Conservation (phyloP, 495 filamentous ascomycete species). For the Daldinia vernicosa region DNA sequence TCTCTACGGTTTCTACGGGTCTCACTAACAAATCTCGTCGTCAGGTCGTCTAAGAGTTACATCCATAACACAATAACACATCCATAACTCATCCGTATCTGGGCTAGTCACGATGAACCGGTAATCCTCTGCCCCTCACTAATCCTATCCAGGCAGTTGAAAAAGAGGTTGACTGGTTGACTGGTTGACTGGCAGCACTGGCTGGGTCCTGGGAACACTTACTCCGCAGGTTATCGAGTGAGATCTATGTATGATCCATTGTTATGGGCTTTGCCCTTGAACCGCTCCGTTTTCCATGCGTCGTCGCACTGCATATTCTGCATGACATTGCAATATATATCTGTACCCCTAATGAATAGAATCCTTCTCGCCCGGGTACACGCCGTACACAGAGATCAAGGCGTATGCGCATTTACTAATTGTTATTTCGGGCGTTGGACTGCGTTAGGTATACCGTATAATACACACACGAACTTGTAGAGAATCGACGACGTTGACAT, state of each 20-base stretch:
- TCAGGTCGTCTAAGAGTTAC: not conserved
- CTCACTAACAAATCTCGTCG: not conserved
- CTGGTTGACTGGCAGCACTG: not conserved
- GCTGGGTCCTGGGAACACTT: slow-evolving; percentile 10
- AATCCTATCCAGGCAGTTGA: slow-evolving; percentile 23
- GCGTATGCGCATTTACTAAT: slow-evolving; percentile 9
- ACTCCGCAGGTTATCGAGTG: slow-evolving; percentile 21
- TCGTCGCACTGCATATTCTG: slow-evolving; percentile 33
- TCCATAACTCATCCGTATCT: slow-evolving; percentile 27
- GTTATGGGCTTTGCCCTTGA: not conserved
- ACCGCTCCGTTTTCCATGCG: not conserved
- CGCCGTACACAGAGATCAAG: slow-evolving; percentile 17
- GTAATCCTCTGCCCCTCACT: slow-evolving; percentile 30
- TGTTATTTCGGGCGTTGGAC: slow-evolving; percentile 19
- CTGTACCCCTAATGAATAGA: slow-evolving; percentile 24
- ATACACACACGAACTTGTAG: slow-evolving; percentile 13
- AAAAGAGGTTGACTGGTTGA: no score
- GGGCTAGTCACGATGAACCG: slow-evolving; percentile 30
- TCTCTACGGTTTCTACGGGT: not conserved
- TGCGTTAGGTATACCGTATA: not conserved
- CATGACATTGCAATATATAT: slow-evolving; percentile 30
- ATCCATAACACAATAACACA: not conserved
- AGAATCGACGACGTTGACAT: slow-evolving; percentile 2
- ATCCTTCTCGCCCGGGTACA: slow-evolving; percentile 38
- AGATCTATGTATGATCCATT: not conserved